Percentiles rank a stretch among this genome's conserved stretches.
phyloP scores from a whole-genome alignment of 352 stramenopile genomes.

The Globisporangium radiosum region DNA sequence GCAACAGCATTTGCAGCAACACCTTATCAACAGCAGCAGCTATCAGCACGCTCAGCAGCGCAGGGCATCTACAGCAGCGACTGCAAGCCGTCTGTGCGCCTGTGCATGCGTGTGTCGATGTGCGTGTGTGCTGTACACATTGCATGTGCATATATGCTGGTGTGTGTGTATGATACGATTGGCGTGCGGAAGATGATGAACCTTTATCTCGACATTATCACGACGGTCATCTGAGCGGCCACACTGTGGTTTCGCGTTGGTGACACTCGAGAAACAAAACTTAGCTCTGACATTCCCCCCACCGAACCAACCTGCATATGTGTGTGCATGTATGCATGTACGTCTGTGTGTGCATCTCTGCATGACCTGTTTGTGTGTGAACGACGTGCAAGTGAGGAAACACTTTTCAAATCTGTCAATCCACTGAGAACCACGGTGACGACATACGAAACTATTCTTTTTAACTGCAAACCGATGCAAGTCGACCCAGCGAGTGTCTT shows the following conservation, averaged over 20 bases:
- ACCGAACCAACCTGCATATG: slow-evolving; percentile 13
- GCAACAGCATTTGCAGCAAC: too few species aligned
- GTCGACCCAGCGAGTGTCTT: background rate
- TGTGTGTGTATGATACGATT: slow-evolving; percentile 4
- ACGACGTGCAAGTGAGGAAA: slow-evolving; percentile 55
- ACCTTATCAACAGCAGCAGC: background rate
- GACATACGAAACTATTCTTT: slow-evolving; percentile 74
- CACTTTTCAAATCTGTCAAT: slow-evolving; percentile 64
- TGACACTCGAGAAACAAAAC: slow-evolving; percentile 85
- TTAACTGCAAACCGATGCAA: slow-evolving; percentile 85
- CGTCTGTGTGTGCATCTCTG: slow-evolving; percentile 9
- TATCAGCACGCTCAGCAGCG: background rate
- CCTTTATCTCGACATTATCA: slow-evolving; percentile 86
- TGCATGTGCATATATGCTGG: slow-evolving; percentile 5
- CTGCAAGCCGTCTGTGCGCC: background rate
- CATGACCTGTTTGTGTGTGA: slow-evolving; percentile 7
- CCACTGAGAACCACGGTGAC: slow-evolving; percentile 73
- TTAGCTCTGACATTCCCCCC: slow-evolving; percentile 69
- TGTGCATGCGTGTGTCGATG: background rate
- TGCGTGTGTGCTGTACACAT: background rate
- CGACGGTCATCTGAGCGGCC: slow-evolving; percentile 84
- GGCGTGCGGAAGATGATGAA: slow-evolving; percentile 76
- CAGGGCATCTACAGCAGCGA: background rate
- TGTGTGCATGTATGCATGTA: slow-evolving; percentile 9
- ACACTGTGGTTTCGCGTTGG: slow-evolving; percentile 37